phyloP scores from a whole-genome alignment of 768 basidiomycete genomes.

The Tricholoma furcatifolium region DNA sequence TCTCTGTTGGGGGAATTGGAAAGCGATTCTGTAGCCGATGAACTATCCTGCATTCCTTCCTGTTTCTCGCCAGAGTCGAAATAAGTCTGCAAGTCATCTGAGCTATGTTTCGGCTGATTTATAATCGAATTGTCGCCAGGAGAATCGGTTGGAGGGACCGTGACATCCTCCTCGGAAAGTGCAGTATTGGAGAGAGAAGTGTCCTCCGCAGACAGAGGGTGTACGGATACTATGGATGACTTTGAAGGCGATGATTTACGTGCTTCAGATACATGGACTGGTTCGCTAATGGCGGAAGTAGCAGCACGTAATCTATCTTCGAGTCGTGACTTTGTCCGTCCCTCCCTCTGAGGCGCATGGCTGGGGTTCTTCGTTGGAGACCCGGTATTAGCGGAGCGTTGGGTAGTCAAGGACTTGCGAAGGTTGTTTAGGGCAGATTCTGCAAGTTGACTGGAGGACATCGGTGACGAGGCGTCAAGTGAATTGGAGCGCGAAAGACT shows the following conservation, averaged over 20 bases:
- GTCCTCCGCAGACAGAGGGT: conserved; percentile 41
- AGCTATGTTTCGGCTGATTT: background rate
- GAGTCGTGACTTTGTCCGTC: conserved; percentile 51
- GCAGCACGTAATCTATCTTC: conserved; percentile 77
- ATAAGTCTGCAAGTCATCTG: background rate
- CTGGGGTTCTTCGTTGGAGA: conserved; percentile 17
- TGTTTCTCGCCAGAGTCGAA: background rate
- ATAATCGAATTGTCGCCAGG: background rate
- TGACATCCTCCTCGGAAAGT: conserved; percentile 15
- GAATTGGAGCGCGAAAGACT: conserved; percentile 35
- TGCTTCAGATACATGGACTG: conserved; percentile 41
- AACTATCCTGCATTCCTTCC: too few species aligned
- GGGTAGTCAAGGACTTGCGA: conserved; percentile 59
- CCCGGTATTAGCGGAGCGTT: conserved; percentile 45
- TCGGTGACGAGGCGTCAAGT: conserved; percentile 30
- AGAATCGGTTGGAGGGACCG: conserved; percentile 1
- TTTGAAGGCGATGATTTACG: conserved; percentile 40
- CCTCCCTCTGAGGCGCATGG: conserved; percentile 17
- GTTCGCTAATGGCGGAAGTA: conserved; percentile 56
- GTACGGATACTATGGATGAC: conserved; percentile 20
- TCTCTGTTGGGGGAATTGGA: too few species aligned
- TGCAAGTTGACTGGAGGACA: conserved; percentile 54
- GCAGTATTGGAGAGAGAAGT: conserved; percentile 44
- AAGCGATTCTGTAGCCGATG: too few species aligned
- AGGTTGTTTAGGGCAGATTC: conserved; percentile 60